Percentiles rank a stretch among this genome's conserved stretches.
These are phyloP conservation scores for Saccharomycopsis olivae DNA, from an alignment of 805 yeast genomes.

Conservation along the genomic window DNA sequence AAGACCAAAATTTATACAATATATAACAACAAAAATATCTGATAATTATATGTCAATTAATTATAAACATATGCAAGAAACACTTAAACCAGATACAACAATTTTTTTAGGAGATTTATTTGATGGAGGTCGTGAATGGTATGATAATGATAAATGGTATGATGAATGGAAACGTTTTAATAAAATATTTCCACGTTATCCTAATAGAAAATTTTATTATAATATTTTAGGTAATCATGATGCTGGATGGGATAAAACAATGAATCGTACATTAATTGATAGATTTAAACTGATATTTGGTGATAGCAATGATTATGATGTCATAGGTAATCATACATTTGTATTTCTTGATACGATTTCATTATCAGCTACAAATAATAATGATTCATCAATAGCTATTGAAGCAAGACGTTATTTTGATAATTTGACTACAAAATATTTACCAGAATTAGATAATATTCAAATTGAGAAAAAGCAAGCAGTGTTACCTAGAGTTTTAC, in stretches of 20 bases:
- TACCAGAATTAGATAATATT: conserved; percentile 11
- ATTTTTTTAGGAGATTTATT: conserved; percentile 85
- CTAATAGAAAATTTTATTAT: conserved; percentile 32
- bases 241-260: conserved; percentile 80
- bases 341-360: conserved; percentile 80
- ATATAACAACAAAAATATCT: conserved; percentile 47
- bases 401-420: conserved; percentile 46
- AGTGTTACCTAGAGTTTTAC: conserved; percentile 47
- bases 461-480: conserved; percentile 22
- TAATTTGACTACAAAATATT: conserved; percentile 20
- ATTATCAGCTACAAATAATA: conserved; percentile 46
- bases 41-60: conserved; percentile 79
- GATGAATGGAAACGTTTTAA: conserved; percentile 62
- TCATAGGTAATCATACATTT: conserved; percentile 59
- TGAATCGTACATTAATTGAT: conserved; percentile 42
- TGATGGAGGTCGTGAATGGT: conserved; percentile 93
- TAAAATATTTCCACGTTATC: conserved; percentile 48
- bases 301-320: conserved; percentile 34
- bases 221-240: conserved; percentile 73
- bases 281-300: conserved; percentile 74
- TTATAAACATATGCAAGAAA: conserved; percentile 45
- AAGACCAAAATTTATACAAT: conserved; percentile 39
- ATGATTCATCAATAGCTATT: conserved; percentile 27
- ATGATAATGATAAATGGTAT: conserved; percentile 50
- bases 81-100: conserved; percentile 63